Evolutionary conservation across 2,329 filamentous ascomycete genomes (phyloP).

Genomic region (Pseudonectria foliicola): DNA sequence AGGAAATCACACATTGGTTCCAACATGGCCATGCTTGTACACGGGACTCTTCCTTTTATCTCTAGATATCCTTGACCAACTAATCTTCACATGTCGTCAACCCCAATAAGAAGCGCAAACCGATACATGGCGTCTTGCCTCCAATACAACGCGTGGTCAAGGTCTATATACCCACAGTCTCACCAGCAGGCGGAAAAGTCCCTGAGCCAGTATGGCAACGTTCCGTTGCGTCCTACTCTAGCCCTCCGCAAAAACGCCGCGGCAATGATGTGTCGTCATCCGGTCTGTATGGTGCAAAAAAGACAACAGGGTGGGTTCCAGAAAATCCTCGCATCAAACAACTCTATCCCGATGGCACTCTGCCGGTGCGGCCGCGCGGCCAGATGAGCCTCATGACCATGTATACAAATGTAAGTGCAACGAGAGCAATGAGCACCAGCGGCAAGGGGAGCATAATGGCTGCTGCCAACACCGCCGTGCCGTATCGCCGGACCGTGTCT

Average conservation of each 20-base stretch:
- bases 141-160: neutral
- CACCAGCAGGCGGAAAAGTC: neutral
- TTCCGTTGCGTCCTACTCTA: conserved; percentile 11
- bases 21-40: neutral
- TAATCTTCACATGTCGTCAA: conserved; percentile 9
- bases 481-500: conserved; percentile 34
- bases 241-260: conserved; percentile 23
- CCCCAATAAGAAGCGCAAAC: conserved; percentile 10
- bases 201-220: conserved; percentile 1
- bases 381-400: conserved; percentile 28
- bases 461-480: conserved; percentile 35
- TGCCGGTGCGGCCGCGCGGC: conserved; percentile 13
- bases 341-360: conserved; percentile 19
- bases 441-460: conserved; percentile 40
- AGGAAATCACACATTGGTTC: too few relatives aligned
- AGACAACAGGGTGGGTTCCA: conserved; percentile 1
- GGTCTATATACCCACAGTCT: neutral
- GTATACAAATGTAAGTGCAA: conserved; percentile 33
- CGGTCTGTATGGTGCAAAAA: too few relatives aligned
- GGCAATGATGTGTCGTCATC: conserved; percentile 17
- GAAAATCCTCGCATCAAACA: conserved; percentile 2
- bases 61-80: conserved; percentile 17
- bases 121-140: conserved; percentile 11
- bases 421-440: conserved; percentile 31
- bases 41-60: conserved; percentile 2